Evolutionary conservation across 2,329 filamentous ascomycete genomes (phyloP).

Genomic region (Furcasterigmium sp.): DNA sequence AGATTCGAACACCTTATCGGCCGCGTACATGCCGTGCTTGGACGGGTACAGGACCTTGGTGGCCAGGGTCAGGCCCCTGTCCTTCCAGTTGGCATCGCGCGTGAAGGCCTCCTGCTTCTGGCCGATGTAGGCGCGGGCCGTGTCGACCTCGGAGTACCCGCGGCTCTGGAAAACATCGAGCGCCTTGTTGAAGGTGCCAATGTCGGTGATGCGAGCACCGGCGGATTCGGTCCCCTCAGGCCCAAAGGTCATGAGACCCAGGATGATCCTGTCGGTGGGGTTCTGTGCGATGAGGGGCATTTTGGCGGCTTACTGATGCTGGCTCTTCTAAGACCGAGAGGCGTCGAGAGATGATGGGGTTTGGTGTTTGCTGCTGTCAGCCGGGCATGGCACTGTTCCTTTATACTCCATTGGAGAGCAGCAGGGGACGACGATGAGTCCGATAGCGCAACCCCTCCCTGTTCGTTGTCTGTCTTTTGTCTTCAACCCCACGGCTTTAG

Average conservation of each 20-base stretch:
- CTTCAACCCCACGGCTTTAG: neutral
- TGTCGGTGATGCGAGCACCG: constrained; percentile 67
- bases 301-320: constrained; percentile 13
- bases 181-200: constrained; percentile 61
- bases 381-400: too few species aligned
- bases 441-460: too few species aligned
- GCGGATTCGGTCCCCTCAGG: constrained; percentile 42
- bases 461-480: too few species aligned
- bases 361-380: too few species aligned
- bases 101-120: constrained; percentile 77
- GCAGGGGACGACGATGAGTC: too few species aligned
- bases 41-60: constrained; percentile 69
- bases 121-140: constrained; percentile 68
- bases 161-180: constrained; percentile 72
- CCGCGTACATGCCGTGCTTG: constrained; percentile 53
- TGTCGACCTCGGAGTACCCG: constrained; percentile 83
- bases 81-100: constrained; percentile 68
- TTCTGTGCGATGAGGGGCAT: constrained; percentile 42
- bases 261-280: constrained; percentile 64
- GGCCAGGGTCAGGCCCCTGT: constrained; percentile 70
- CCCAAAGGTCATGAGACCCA: constrained; percentile 83
- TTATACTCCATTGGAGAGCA: too few species aligned
- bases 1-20: constrained; percentile 57
- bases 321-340: neutral
- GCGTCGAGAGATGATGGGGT: too few species aligned